Percentiles rank a stretch among this genome's conserved stretches.
These are phyloP conservation scores for Barnettozyma salicaria DNA, from an alignment of 805 yeast species.

Conservation along the genomic window DNA sequence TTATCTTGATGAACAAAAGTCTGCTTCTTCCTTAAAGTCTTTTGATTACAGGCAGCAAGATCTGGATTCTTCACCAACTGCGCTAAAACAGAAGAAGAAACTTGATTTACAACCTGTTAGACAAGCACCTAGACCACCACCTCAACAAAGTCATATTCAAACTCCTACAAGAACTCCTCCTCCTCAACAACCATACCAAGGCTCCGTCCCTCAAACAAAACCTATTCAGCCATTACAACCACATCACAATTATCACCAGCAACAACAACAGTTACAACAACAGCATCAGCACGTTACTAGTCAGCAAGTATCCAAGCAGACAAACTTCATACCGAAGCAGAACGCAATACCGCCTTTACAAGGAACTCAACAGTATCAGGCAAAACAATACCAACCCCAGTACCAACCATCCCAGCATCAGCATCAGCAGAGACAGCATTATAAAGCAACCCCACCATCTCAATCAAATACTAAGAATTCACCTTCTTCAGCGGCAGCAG, in stretches of 20 bases:
- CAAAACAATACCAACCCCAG: slow-evolving; percentile 13
- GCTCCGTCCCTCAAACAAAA: slow-evolving; percentile 10
- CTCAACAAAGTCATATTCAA: slow-evolving; percentile 19
- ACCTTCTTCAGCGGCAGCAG: slow-evolving; percentile 7
- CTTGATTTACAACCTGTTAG: slow-evolving; percentile 23
- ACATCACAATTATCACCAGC: slow-evolving; percentile 18
- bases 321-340: too few relatives aligned
- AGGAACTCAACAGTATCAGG: neutral
- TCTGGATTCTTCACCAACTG: slow-evolving; percentile 8
- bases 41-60: slow-evolving; percentile 3
- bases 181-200: slow-evolving; percentile 13
- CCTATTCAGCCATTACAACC: slow-evolving; percentile 24
- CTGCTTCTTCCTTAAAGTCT: slow-evolving; percentile 11
- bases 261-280: neutral
- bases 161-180: slow-evolving; percentile 2
- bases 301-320: too few relatives aligned
- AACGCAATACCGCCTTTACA: too few relatives aligned
- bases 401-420: neutral
- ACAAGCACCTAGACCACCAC: slow-evolving; percentile 28
- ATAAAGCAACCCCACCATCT: slow-evolving; percentile 1
- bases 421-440: neutral
- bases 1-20: slow-evolving; percentile 11
- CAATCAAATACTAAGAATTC: neutral
- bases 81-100: slow-evolving; percentile 9
- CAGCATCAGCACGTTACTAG: too few relatives aligned